Percentiles rank a stretch among this genome's conserved stretches.
Evolutionary conservation across 805 yeast species (phyloP).

Genomic region (Kodamaea kaohsiungensis): DNA sequence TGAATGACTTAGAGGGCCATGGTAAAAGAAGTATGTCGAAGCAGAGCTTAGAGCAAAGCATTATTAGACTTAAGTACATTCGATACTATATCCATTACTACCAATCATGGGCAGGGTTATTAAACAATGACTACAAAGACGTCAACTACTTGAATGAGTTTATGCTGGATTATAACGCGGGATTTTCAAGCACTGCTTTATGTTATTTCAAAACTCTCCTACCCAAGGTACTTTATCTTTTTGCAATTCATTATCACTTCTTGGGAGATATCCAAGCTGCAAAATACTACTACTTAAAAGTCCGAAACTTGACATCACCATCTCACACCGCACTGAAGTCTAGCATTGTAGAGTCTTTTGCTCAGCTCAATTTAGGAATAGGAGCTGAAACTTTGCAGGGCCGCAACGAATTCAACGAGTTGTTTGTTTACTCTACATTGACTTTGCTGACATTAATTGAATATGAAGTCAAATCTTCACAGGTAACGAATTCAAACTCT

Average conservation of each 20-base stretch:
- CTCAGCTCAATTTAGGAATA: constrained; percentile 22
- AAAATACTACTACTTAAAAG: constrained; percentile 39
- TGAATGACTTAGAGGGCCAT: constrained; percentile 11
- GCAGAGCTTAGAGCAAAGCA: constrained; percentile 21
- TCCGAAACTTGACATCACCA: constrained; percentile 20
- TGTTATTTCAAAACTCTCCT: constrained; percentile 33
- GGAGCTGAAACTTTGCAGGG: constrained; percentile 23
- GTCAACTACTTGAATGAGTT: constrained; percentile 31
- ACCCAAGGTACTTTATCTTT: constrained; percentile 40
- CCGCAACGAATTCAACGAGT: constrained; percentile 26
- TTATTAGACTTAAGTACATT: constrained; percentile 30
- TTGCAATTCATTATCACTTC: constrained; percentile 41
- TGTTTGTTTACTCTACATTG: constrained; percentile 28
- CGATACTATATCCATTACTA: constrained; percentile 34
- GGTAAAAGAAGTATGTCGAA: constrained; percentile 17
- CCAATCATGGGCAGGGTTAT: constrained; percentile 37
- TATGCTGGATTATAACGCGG: constrained; percentile 36
- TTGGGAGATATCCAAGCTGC: constrained; percentile 38
- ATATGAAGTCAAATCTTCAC: constrained; percentile 18
- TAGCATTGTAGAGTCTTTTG: constrained; percentile 2
- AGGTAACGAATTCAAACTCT: constrained; percentile 4
- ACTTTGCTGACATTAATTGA: constrained; percentile 29
- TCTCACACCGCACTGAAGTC: neutral
- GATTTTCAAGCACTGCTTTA: constrained; percentile 42
- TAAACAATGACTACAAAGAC: constrained; percentile 24